Evolutionary conservation across 257 asterid genomes (phyloP), one percentile per base, ranked within the genome.

Genomic region (Fraxinus anomala): DNA sequence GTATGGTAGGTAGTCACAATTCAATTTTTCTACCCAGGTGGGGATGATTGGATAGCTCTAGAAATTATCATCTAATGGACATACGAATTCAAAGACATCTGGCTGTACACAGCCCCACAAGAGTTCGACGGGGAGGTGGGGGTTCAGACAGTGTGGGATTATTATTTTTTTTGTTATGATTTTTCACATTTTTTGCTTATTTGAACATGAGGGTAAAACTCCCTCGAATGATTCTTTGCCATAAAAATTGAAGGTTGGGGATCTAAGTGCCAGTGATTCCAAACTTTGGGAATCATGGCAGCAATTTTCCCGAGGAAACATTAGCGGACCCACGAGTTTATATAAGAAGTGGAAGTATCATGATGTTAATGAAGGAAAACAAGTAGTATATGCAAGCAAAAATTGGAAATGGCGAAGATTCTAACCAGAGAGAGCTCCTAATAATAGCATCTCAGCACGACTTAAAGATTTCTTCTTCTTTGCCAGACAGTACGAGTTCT

Each of bases 401-500:
- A 33, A 54, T 2, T 26, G 28, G 49, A 24, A 51, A 71, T 39
- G 36, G 56, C 44, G 71, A 23, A 14, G 67, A 76, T 26, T 81
- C 85, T 73, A 74, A 94, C 98, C 98, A 30, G 97, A 91, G 77
- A 94, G 94, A 47, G 99, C 99, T 68, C 99, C 99, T 56, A 92
- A n/a, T 23, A 92, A 49, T 67, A 94, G 94, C 99, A 94, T 90
- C 86, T 94, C 99, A 2, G 72, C 81, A 69, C 97, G 97, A 79
- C 84, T 84, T 73, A 94, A 79, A 59, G 95, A 85, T 73, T 84
- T 76, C 76, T 90, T 92, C 65, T 87, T 88, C 87, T 88, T 87
- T 61, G 92, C 79, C 44, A 34, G 16, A 88, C 99, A 94, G 85
- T 91, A 90, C 10, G 99, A 90, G 77, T 84, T 94, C 89, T 94